Evolutionary conservation across 345 rosid genomes (phyloP).

Genomic region (Rhodamnia argentea): DNA sequence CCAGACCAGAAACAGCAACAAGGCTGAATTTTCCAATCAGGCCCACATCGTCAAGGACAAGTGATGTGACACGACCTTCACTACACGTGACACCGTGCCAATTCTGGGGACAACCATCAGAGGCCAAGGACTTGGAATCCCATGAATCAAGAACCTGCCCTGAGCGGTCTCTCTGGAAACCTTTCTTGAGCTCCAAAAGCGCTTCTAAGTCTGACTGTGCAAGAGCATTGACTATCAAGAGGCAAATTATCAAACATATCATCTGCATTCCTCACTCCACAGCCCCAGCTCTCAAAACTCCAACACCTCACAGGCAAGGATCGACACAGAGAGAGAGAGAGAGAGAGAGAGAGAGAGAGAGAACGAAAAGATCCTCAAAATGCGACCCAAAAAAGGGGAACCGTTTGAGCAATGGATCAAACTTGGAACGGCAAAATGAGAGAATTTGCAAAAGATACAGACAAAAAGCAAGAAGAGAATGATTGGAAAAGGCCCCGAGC

Average conservation of each 20-base stretch:
- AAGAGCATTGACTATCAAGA: conserved; percentile 21
- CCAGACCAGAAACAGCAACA: conserved; percentile 34
- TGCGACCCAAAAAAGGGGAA: neutral
- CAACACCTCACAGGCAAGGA: neutral
- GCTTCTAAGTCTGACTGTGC: conserved; percentile 66
- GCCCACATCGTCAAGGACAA: conserved; percentile 48
- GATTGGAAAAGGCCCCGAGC: neutral
- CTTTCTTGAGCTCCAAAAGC: conserved; percentile 67
- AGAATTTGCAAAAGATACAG: neutral
- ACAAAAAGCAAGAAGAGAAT: neutral
- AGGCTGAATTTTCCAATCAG: conserved; percentile 65
- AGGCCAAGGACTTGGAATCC: conserved; percentile 47
- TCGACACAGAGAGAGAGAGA: neutral
- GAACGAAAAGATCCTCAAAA: neutral
- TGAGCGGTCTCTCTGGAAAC: conserved; percentile 48
- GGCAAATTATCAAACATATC: conserved; percentile 21
- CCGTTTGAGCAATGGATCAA: neutral
- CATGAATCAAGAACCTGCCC: conserved; percentile 53
- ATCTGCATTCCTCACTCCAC: conserved; percentile 47
- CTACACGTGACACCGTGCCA: conserved; percentile 74
- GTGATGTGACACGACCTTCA: conserved; percentile 49
- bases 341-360: neutral
- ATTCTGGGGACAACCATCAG: conserved; percentile 60
- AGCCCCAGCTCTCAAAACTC: neutral
- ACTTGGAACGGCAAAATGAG: neutral